Conservation (phyloP, 2,329 filamentous ascomycete genomes). For the Trichophyton verrucosum region DNA sequence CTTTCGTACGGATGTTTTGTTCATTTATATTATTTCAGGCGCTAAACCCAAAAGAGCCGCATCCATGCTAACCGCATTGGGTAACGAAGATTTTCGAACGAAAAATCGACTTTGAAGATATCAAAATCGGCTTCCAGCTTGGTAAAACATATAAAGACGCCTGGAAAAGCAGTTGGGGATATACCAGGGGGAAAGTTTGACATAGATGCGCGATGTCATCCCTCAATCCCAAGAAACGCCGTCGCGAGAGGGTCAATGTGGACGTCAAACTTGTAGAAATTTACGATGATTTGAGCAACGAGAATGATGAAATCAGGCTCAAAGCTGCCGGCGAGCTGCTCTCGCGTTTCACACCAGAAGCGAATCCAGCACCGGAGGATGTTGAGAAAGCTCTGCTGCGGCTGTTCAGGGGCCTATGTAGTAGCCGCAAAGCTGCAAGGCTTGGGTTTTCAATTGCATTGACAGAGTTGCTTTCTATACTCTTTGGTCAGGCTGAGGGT, state of each 20-base stretch:
- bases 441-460: constrained; percentile 82
- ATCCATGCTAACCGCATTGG: neutral
- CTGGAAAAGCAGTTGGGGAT: neutral
- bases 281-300: constrained; percentile 37
- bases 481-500: constrained; percentile 39
- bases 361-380: constrained; percentile 29
- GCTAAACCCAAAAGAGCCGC: neutral
- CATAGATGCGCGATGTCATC: neutral
- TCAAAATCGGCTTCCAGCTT: neutral
- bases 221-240: constrained; percentile 23
- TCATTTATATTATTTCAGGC: neutral
- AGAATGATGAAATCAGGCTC: constrained; percentile 35
- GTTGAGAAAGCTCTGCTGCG: constrained; percentile 40
- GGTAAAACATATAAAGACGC: neutral
- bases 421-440: constrained; percentile 75
- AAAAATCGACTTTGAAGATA: neutral
- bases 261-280: constrained; percentile 37
- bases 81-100: neutral
- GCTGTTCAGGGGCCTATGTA: constrained; percentile 78
- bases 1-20: neutral
- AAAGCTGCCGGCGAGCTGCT: constrained; percentile 35
- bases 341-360: constrained; percentile 32
- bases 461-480: constrained; percentile 62
- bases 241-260: constrained; percentile 31
- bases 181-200: neutral